These are phyloP conservation scores for Acacia crassicarpa DNA, from an alignment of 306 rosid genomes.

Conservation along the genomic window DNA sequence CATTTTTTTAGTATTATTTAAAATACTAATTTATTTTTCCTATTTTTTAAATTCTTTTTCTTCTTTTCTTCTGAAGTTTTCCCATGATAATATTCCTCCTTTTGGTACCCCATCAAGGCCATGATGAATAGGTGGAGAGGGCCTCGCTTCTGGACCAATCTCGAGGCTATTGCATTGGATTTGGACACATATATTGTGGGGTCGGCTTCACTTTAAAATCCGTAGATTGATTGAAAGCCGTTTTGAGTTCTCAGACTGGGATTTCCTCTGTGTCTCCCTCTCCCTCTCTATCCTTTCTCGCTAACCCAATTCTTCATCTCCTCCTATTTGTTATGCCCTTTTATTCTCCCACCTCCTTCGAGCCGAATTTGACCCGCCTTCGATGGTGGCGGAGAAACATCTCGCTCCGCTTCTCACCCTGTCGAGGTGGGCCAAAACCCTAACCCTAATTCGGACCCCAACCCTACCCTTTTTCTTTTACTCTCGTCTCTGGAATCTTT, in stretches of 20 bases:
- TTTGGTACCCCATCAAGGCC: no score
- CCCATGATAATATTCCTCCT: no score
- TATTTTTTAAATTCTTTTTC: no score
- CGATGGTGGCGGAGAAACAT: conserved; percentile 20
- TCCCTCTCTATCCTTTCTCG: neutral
- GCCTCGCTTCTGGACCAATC: neutral
- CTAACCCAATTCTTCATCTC: neutral
- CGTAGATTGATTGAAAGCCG: neutral
- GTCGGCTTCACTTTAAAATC: neutral
- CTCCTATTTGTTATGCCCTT: neutral
- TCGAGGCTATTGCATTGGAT: neutral
- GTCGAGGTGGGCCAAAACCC: conserved; percentile 12
- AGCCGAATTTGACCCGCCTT: neutral
- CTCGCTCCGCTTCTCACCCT: conserved; percentile 1
- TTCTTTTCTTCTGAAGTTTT: no score
- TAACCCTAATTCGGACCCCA: conserved; percentile 30
- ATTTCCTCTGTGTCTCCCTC: neutral
- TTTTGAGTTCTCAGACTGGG: neutral
- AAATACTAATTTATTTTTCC: no score
- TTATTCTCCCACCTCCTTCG: neutral
- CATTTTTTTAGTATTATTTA: fast-evolving
- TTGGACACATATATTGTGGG: neutral
- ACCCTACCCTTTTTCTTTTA: neutral
- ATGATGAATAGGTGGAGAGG: no score
- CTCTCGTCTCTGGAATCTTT: neutral